Percentiles rank a stretch among this genome's conserved stretches.
phyloP scores from a whole-genome alignment of 2,329 filamentous ascomycete species.

The Penicillium sp. region DNA sequence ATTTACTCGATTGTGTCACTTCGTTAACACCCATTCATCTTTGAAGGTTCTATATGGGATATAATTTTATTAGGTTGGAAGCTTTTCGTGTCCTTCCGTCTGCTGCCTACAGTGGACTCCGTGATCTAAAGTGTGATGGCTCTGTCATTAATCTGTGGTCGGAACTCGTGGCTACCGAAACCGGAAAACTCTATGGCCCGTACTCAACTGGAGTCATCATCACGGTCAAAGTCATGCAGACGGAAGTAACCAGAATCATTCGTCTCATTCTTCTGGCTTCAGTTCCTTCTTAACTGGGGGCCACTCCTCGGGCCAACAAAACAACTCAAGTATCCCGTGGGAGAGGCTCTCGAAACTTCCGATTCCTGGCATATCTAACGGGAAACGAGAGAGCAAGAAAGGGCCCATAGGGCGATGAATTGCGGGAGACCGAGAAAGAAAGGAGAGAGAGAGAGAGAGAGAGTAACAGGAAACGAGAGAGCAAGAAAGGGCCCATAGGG shows the following conservation, averaged over 20 bases:
- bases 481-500: too few species aligned
- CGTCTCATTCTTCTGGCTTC: constrained; percentile 13
- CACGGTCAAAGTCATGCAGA: constrained; percentile 23
- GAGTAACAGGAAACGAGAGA: too few species aligned
- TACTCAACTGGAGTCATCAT: neutral
- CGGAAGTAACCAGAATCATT: constrained; percentile 4
- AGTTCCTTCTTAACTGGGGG: constrained; percentile 22
- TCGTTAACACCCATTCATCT: too few species aligned
- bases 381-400: too few species aligned
- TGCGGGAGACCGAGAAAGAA: too few species aligned
- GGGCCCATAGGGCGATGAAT: too few species aligned
- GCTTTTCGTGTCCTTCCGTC: too few species aligned
- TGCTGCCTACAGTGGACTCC: neutral
- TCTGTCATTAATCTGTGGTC: neutral
- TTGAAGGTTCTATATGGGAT: too few species aligned
- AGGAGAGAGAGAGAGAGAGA: too few species aligned
- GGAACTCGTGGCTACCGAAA: neutral
- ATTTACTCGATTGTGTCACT: too few species aligned
- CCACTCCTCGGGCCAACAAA: constrained; percentile 11
- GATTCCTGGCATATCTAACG: constrained; percentile 34
- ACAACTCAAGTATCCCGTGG: constrained; percentile 23
- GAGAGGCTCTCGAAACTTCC: constrained; percentile 26
- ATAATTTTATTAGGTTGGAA: too few species aligned
- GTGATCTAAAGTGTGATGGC: neutral
- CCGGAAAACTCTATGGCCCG: neutral